Evolutionary conservation across 1,284 basidiomycete genomes (phyloP).

Genomic region (Leccinum pachyderme): DNA sequence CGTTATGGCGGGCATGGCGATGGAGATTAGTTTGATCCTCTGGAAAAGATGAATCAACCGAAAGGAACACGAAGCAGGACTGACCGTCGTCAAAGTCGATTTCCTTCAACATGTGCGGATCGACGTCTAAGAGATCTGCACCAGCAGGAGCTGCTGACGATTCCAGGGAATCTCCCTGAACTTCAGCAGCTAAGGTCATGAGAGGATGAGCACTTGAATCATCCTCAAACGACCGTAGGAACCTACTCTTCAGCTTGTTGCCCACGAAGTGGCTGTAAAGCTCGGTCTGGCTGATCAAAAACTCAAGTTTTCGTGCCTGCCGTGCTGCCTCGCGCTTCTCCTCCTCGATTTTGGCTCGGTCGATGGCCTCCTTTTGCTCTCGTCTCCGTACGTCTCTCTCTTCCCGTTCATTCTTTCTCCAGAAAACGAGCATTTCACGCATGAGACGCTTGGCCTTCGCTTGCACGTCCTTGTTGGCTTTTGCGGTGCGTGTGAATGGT

Average conservation of each 20-base stretch:
- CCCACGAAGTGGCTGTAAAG: constrained; percentile 99
- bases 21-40: constrained; percentile 92
- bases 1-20: constrained; percentile 85
- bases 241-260: constrained; percentile 93
- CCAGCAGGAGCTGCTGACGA: constrained; percentile 50
- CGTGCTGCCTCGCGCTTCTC: constrained; percentile 95
- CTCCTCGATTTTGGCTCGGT: constrained; percentile 90
- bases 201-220: constrained; percentile 19
- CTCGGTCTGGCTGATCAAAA: constrained; percentile 98
- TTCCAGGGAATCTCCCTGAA: constrained; percentile 69
- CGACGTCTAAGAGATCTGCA: constrained; percentile 54
- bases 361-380: constrained; percentile 91
- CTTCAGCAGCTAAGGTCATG: constrained; percentile 68
- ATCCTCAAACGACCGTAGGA: constrained; percentile 5
- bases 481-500: constrained; percentile 77
- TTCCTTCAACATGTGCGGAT: constrained; percentile 60
- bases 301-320: constrained; percentile 96
- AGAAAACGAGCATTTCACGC: constrained; percentile 95
- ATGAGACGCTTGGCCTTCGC: constrained; percentile 86
- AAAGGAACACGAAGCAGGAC: constrained; percentile 21
- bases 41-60: constrained; percentile 4
- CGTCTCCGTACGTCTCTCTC: constrained; percentile 91
- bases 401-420: constrained; percentile 97
- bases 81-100: constrained; percentile 94
- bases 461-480: constrained; percentile 86